Evolutionary conservation across 2,329 filamentous ascomycete genomes (phyloP).

Genomic region (Trichoderma sp.): DNA sequence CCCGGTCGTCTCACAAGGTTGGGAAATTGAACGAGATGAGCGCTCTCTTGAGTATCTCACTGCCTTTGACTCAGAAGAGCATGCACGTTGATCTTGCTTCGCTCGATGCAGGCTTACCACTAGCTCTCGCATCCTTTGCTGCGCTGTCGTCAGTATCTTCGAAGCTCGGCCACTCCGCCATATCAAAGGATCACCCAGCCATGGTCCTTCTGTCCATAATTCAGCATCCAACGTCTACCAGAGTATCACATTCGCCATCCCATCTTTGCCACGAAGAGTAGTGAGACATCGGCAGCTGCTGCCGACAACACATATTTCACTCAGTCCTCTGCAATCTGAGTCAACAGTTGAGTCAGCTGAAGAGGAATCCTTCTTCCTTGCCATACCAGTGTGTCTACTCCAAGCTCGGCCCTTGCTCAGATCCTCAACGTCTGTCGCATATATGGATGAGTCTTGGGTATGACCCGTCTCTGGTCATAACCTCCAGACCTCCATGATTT

Average conservation of each 20-base stretch:
- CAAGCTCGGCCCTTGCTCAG: not conserved
- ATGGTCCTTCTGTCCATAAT: not conserved
- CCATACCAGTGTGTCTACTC: not conserved
- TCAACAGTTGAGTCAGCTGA: not conserved
- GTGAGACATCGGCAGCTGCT: constrained; percentile 2
- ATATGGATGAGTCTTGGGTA: not conserved
- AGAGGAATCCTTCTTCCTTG: not conserved
- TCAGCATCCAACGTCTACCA: not conserved
- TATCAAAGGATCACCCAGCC: not conserved
- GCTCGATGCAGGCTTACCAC: not conserved
- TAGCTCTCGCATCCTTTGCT: not conserved
- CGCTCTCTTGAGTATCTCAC: not conserved
- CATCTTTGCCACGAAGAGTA: not conserved
- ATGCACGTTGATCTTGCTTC: not conserved
- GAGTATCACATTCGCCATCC: not conserved
- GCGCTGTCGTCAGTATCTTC: not conserved
- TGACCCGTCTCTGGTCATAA: too few relatives aligned
- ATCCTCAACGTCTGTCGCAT: not conserved
- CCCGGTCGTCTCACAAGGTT: not conserved
- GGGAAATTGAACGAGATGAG: not conserved
- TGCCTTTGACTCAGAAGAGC: too few relatives aligned
- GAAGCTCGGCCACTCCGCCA: not conserved
- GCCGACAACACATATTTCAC: not conserved
- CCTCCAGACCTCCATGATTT: too few relatives aligned
- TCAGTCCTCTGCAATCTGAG: not conserved